phyloP scores from a whole-genome alignment of 345 rosid species.

The Lagerstroemia speciosa region DNA sequence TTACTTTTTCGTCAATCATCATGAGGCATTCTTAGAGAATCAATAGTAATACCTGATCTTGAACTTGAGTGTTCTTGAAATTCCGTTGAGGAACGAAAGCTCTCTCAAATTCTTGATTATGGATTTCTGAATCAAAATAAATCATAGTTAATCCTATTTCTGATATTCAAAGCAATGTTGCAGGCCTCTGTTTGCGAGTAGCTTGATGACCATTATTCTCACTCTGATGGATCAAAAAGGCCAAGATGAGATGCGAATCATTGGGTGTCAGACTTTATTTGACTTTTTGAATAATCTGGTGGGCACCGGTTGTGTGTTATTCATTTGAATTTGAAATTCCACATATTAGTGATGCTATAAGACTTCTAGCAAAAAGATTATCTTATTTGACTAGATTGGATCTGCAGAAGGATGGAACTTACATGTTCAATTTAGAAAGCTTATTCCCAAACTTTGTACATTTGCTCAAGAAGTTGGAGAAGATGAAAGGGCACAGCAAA shows the following conservation, averaged over 20 bases:
- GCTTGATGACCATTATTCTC: constrained; percentile 66
- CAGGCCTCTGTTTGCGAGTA: constrained; percentile 84
- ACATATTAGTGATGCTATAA: constrained; percentile 3
- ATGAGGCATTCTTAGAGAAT: too few relatives aligned
- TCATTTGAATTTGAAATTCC: background rate
- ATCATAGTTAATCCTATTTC: background rate
- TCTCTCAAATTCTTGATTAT: background rate
- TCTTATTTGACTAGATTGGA: constrained; percentile 16
- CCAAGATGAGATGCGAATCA: constrained; percentile 65
- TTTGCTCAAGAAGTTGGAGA: constrained; percentile 76
- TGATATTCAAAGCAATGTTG: constrained; percentile 8
- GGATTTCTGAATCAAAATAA: background rate
- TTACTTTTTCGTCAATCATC: constrained; percentile 3
- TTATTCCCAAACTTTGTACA: constrained; percentile 76
- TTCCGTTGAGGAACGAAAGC: background rate
- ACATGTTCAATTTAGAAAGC: constrained; percentile 81
- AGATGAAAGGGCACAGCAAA: constrained; percentile 45
- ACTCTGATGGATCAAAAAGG: constrained; percentile 74
- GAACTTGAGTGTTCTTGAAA: background rate
- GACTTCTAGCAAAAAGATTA: background rate
- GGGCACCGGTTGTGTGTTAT: constrained; percentile 11
- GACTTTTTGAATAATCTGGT: constrained; percentile 95
- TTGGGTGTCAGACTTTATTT: constrained; percentile 78
- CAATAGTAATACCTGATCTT: background rate
- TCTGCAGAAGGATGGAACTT: constrained; percentile 81